Evolutionary conservation across 805 yeast species (phyloP).

Genomic region (Candida silvatica): DNA sequence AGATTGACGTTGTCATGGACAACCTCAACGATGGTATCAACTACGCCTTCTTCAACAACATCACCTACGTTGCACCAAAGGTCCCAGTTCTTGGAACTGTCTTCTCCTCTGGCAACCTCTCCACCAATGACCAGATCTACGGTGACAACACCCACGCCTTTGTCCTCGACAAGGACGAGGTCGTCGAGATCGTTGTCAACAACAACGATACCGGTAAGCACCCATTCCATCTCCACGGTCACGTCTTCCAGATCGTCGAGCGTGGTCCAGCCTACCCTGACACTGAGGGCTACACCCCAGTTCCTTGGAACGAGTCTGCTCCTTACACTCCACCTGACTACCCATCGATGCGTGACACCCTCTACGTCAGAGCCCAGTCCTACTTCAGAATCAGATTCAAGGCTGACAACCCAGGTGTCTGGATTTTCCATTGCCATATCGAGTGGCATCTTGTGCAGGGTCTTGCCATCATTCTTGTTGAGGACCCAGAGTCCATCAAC

Average conservation of each 20-base stretch:
- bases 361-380: slow-evolving; percentile 75
- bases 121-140: slow-evolving; percentile 46
- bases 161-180: slow-evolving; percentile 57
- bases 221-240: slow-evolving; percentile 98
- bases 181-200: slow-evolving; percentile 77
- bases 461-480: slow-evolving; percentile 69
- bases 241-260: slow-evolving; percentile 72
- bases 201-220: slow-evolving; percentile 88
- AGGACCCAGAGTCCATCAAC: slow-evolving; percentile 73
- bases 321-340: slow-evolving; percentile 52
- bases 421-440: slow-evolving; percentile 98
- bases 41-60: slow-evolving; percentile 94
- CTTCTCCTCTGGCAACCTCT: slow-evolving; percentile 55
- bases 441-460: slow-evolving; percentile 99
- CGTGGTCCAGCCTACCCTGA: slow-evolving; percentile 57
- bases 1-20: slow-evolving; percentile 75
- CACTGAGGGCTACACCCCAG: slow-evolving; percentile 45
- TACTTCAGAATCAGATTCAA: slow-evolving; percentile 79
- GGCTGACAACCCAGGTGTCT: slow-evolving; percentile 95
- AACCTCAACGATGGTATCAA: slow-evolving; percentile 81
- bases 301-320: slow-evolving; percentile 45
- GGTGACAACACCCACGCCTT: slow-evolving; percentile 76
- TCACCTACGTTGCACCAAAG: slow-evolving; percentile 69
- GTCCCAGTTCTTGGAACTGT: slow-evolving; percentile 82
- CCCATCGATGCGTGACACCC: slow-evolving; percentile 82